Evolutionary conservation across 805 yeast species (phyloP), one percentile per base, ranked within the genome.

Genomic region (Saturnispora hagleri): DNA sequence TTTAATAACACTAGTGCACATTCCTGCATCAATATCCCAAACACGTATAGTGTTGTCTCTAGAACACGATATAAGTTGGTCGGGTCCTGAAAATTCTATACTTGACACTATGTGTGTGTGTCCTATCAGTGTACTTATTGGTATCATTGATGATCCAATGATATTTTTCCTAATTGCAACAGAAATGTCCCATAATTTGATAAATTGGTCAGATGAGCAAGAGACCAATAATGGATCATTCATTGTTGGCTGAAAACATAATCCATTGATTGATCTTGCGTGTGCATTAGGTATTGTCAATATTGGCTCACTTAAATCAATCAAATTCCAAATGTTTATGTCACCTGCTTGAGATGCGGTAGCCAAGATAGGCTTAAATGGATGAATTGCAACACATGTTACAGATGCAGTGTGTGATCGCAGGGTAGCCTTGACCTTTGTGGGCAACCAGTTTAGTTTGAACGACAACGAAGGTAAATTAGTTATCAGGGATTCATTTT

Each of bases 41-140:
- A 80, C 60, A 58, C 75, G 81, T 6, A 83, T 74, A 1, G 82
- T 62, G 7, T 70, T 72, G 60, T 85, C 91, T 52, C 90, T 69
- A 1, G 89, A 82, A 31, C 81, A 80, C 12, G 84, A 77, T 50
- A 82, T 77, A 17, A 84, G 62, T 15, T 71, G 71, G 34, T 74
- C 69, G 4, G 70, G 61, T 3, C 62, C 66, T 18, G 80, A 73
- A 62, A 85, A 82, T 13, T 70, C 68, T 7, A 87, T 70, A 0
- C 79, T 69, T 0, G 95, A 86, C 0, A 90, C 81, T 1, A 93
- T 79, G 63, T 90, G 96, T 54, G 89, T 95, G 67, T 90, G 98
- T 12, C 97, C 97, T 0, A 81, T 69, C 22, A 90, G 67, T 0
- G 89, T 80, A 36, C 88, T 73, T 1, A 79, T 62, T 44, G 83